Percentiles rank a stretch among this genome's conserved stretches.
Evolutionary conservation across 257 asterid species (phyloP).

Genomic region (Jaltomata sinuosa): DNA sequence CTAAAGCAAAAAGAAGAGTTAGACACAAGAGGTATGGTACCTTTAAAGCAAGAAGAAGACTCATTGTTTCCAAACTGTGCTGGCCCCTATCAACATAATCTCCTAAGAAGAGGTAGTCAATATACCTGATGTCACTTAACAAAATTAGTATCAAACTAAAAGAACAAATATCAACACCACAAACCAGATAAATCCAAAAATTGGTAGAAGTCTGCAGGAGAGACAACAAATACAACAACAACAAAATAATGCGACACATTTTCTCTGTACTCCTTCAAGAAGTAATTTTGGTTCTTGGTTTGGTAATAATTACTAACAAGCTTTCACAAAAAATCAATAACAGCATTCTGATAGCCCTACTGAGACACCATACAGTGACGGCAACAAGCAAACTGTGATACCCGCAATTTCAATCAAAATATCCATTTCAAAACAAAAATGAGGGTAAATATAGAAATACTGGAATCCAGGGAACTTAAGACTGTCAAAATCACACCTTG

Average conservation of each 20-base stretch:
- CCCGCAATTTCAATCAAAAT: background rate
- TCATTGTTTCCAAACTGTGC: constrained; percentile 93
- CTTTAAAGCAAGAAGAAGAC: constrained; percentile 95
- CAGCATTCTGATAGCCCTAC: background rate
- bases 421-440: background rate
- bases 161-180: background rate
- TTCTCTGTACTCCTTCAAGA: background rate
- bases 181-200: background rate
- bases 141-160: constrained; percentile 16
- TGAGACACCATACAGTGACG: background rate
- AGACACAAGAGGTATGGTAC: constrained; percentile 44
- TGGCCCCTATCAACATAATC: constrained; percentile 99
- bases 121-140: constrained; percentile 53
- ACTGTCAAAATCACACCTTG: background rate
- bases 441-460: background rate
- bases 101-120: constrained; percentile 96
- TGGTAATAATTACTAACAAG: background rate
- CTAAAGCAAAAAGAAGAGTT: constrained; percentile 79
- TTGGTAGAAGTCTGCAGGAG: background rate
- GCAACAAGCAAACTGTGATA: background rate
- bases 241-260: background rate
- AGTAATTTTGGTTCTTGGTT: background rate
- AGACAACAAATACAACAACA: background rate
- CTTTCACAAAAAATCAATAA: background rate
- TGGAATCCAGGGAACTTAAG: background rate